Percentiles rank a stretch among this genome's conserved stretches.
phyloP scores from a whole-genome alignment of 1,284 basidiomycete genomes.

The Coniferiporia sulphurascens region DNA sequence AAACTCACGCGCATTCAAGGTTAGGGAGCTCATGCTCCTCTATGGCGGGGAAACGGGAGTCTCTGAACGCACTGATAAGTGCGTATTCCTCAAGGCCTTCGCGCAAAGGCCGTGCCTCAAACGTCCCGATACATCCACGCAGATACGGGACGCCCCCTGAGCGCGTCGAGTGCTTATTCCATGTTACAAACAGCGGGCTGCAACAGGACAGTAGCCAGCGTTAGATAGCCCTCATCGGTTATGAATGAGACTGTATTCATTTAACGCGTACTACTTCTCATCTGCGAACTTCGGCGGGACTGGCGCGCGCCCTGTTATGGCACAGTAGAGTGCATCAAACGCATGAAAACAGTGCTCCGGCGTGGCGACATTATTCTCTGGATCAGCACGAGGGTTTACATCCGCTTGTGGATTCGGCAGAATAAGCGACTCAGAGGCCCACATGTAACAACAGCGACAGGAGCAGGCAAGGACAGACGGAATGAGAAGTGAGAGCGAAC shows the following conservation, averaged over 20 bases:
- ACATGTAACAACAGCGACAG: conserved; percentile 1
- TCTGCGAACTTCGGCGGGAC: conserved; percentile 57
- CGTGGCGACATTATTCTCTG: conserved; percentile 46
- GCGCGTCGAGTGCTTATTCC: conserved; percentile 72
- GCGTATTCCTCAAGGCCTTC: conserved; percentile 88
- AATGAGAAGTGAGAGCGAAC: background rate
- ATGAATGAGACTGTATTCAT: background rate
- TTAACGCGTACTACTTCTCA: conserved; percentile 60
- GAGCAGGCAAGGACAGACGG: background rate
- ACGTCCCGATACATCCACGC: conserved; percentile 95
- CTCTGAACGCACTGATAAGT: conserved; percentile 76
- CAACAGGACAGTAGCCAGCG: background rate
- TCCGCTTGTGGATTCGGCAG: conserved; percentile 38
- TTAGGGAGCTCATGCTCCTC: conserved; percentile 68
- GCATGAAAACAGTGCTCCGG: conserved; percentile 74
- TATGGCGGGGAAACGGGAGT: conserved; percentile 69
- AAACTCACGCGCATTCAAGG: conserved; percentile 80
- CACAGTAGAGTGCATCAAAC: conserved; percentile 75
- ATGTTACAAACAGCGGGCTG: conserved; percentile 95
- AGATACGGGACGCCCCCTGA: conserved; percentile 59
- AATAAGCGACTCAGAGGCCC: conserved; percentile 21
- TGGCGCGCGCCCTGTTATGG: conserved; percentile 50
- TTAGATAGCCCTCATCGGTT: background rate
- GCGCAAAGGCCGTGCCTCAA: conserved; percentile 71
- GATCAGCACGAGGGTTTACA: conserved; percentile 23